Evolutionary conservation across 805 yeast species (phyloP), one percentile per base, ranked within the genome.

Genomic region (Limtongia smithiae): DNA sequence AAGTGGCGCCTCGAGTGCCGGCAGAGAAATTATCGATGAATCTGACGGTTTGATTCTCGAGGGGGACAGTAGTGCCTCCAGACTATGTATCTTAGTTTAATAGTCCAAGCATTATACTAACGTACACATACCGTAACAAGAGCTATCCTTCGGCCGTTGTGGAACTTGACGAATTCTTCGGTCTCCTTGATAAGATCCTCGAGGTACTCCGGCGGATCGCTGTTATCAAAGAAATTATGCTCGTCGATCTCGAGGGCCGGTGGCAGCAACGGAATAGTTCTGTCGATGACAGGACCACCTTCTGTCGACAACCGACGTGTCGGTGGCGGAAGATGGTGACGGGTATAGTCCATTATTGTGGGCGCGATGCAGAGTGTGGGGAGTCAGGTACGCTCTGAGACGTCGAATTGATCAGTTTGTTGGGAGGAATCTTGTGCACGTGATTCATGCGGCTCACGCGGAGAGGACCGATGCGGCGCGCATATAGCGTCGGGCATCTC

Each of bases 41-140:
- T 45, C 99, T 71, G 5, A 93, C 99, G 0, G 98, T 93, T 64
- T 93, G 93, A 68, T 89, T 90, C 63, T 93, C 99, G 57, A 93
- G 71, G 0, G 99, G 99, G 0, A 93, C 99, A 0, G 97, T 91
- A 0, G 98, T 93, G 20, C 99, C 99, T 21, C 99, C 99, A 7
- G 91, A 81, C 63, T 56, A 21, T 14, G 32, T 22, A 37, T 20
- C 24, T 24, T 30, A n/a, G 11, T 28, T 25, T 33, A 34, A 33
- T n/a, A 9, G 8, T 2, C 12, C 11, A n/a, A 8, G 3, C 17
- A 17, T 14, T 20, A 18, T n/a, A 12, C 31, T 14, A 30, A 28
- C 5, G 25, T 35, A 17, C 11, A 15, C 9, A 9, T 22, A 59
- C 62, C 0, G 98, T 93, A 2, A 91, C 95, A 38, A 91, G 70